Percentiles rank a stretch among this genome's conserved stretches.
Evolutionary conservation across 2,329 filamentous ascomycete species (phyloP).

Genomic region (Neofusicoccum parvum): DNA sequence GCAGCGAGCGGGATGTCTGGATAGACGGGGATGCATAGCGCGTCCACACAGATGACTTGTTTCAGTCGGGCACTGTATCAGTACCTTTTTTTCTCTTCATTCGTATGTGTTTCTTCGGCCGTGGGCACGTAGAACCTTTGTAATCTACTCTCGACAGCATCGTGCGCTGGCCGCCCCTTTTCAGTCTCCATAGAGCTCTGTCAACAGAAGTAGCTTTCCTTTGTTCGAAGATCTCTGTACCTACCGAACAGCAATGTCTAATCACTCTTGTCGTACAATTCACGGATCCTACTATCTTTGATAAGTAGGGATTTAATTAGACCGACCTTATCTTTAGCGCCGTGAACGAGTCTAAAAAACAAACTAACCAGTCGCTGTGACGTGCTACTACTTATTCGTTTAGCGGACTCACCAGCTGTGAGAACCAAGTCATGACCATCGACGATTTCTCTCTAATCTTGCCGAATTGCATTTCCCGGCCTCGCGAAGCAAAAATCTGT

Average conservation of each 20-base stretch:
- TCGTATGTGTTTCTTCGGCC: neutral
- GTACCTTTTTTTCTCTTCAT: conserved; percentile 2
- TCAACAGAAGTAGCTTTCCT: neutral
- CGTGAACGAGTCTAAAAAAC: too few species aligned
- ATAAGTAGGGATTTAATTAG: neutral
- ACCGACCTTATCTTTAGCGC: too few species aligned
- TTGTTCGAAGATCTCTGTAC: neutral
- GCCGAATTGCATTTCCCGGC: too few species aligned
- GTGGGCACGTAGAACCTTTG: conserved; percentile 8
- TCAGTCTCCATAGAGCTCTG: conserved; percentile 10
- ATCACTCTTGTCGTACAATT: neutral
- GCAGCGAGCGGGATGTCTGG: neutral
- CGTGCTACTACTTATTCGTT: too few species aligned
- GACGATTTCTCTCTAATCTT: too few species aligned
- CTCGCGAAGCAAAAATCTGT: too few species aligned
- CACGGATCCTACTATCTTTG: too few species aligned
- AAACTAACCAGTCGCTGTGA: too few species aligned
- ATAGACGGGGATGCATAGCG: conserved; percentile 4
- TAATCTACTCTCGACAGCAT: conserved; percentile 18
- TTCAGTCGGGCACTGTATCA: neutral
- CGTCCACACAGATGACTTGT: neutral
- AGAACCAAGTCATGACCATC: too few species aligned
- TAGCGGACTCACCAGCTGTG: too few species aligned
- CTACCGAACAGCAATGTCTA: conserved; percentile 15
- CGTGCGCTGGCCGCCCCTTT: conserved; percentile 4